phyloP scores from a whole-genome alignment of 352 stramenopile species.

The Thraustochytrium sp. region DNA sequence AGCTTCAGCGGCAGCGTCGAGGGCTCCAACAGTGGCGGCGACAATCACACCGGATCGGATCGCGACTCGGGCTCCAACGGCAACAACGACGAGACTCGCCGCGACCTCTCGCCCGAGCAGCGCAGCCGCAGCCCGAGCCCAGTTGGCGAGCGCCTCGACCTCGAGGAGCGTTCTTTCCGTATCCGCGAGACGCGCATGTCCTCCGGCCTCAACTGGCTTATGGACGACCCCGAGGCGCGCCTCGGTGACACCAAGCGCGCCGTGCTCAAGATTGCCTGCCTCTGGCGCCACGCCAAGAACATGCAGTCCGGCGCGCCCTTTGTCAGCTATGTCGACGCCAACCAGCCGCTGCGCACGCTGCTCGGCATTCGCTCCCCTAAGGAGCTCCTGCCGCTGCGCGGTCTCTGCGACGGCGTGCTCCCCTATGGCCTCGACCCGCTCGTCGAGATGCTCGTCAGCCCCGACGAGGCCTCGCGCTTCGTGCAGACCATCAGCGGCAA shows the following conservation, averaged over 20 bases:
- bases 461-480: not conserved
- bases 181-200: not conserved
- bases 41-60: not conserved
- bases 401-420: not conserved
- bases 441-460: slow-evolving; percentile 14
- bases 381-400: not conserved
- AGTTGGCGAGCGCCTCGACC: not conserved
- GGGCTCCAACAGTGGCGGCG: not conserved
- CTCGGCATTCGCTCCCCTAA: not conserved
- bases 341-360: not conserved
- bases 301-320: not conserved
- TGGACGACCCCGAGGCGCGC: not conserved
- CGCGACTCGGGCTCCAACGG: not conserved
- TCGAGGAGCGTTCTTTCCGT: not conserved
- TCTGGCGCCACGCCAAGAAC: not conserved
- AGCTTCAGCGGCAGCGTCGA: slow-evolving; percentile 9
- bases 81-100: not conserved
- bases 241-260: not conserved
- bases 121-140: slow-evolving; percentile 1
- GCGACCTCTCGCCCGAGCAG: not conserved
- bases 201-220: not conserved
- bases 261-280: not conserved
- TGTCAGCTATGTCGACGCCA: not conserved
- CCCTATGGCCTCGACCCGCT: not conserved
- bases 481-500: not conserved